Conservation (phyloP, 169 alveolate genomes). For the Plasmodium coatneyi region DNA sequence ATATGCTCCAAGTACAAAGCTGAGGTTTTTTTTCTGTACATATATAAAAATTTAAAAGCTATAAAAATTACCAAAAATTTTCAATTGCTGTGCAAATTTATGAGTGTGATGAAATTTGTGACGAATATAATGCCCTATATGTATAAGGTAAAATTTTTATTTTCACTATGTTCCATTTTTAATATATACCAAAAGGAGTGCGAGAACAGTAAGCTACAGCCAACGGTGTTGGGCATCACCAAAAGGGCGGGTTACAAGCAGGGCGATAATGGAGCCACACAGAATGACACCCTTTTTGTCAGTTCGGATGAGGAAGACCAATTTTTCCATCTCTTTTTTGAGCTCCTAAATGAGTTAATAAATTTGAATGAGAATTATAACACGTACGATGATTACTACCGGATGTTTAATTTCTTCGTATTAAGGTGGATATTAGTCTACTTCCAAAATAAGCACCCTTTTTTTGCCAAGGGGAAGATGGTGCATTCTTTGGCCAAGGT, state of each 20-base stretch:
- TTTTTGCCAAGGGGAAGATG: conserved; percentile 22
- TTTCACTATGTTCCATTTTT: conserved; percentile 65
- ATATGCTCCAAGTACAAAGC: conserved; percentile 68
- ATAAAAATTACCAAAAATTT: conserved; percentile 53
- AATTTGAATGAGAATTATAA: conserved; percentile 45
- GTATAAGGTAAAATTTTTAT: conserved; percentile 45
- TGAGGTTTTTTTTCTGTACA: conserved; percentile 38
- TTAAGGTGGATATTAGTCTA: conserved; percentile 68
- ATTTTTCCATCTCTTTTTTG: conserved; percentile 45
- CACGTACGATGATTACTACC: conserved; percentile 44
- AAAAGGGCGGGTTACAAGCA: neutral
- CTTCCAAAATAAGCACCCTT: conserved; percentile 36
- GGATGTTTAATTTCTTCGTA: conserved; percentile 30
- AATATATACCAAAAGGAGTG: conserved; percentile 55
- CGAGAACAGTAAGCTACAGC: neutral
- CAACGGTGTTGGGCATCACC: neutral
- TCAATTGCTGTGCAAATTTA: conserved; percentile 37
- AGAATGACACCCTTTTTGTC: neutral
- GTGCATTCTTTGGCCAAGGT: conserved; percentile 4
- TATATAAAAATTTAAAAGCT: conserved; percentile 53
- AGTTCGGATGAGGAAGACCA: conserved; percentile 18
- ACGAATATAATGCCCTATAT: conserved; percentile 32
- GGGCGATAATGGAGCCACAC: neutral
- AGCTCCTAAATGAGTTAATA: conserved; percentile 30
- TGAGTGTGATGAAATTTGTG: conserved; percentile 34